These are phyloP conservation scores for Jimgerdemannia flammicorona DNA, from an alignment of 192 early-diverging fungal genomes.

Conservation along the genomic window DNA sequence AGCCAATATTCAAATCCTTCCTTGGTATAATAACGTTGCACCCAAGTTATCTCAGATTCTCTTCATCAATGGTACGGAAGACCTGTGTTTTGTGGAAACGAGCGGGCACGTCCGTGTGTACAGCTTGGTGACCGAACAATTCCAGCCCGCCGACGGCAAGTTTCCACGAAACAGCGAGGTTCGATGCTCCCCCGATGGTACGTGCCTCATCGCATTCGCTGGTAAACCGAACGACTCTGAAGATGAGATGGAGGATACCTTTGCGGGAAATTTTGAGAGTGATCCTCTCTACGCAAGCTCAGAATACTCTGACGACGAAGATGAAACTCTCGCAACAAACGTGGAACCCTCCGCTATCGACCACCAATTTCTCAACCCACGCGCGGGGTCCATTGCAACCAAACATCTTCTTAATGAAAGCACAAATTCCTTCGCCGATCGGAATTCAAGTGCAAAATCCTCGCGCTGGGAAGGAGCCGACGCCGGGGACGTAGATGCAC, in stretches of 20 bases:
- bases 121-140: constrained; percentile 9
- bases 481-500: background rate
- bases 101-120: constrained; percentile 9
- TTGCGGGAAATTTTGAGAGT: background rate
- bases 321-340: background rate
- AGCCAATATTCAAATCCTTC: constrained; percentile 10
- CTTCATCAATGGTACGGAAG: constrained; percentile 17
- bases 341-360: background rate
- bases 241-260: background rate
- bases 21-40: constrained; percentile 8
- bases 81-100: background rate
- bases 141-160: constrained; percentile 4
- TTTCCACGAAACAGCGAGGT: constrained; percentile 2
- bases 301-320: background rate
- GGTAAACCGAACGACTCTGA: background rate
- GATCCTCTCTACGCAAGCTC: background rate
- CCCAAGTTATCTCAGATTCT: constrained; percentile 11
- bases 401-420: background rate
- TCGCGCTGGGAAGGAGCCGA: background rate
- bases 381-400: too few relatives aligned
- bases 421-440: background rate
- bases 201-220: constrained; percentile 18
- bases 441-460: background rate
- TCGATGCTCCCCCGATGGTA: constrained; percentile 9
- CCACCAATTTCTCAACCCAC: background rate